Percentiles rank a stretch among this genome's conserved stretches.
Conservation (phyloP, 208 protist genomes). For the Leishmania gerbilli region DNA sequence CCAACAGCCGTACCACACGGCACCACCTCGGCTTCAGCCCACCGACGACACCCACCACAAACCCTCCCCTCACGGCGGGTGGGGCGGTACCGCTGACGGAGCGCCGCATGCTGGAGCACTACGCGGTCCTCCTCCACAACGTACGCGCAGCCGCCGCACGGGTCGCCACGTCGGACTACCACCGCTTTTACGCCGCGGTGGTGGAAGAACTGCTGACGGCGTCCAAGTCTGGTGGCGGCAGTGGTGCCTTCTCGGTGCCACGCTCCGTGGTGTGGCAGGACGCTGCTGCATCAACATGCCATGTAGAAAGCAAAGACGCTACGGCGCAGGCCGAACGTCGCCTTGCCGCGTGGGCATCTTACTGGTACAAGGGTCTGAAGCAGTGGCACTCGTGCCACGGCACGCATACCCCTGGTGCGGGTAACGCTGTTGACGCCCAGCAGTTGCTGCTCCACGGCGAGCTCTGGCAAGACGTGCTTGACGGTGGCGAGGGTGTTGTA, state of each 20-base stretch:
- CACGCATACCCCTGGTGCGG: neutral
- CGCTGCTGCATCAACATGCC: neutral
- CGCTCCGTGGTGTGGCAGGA: conserved; percentile 12
- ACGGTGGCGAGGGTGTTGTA: neutral
- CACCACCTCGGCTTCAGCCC: neutral
- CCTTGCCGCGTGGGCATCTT: conserved; percentile 10
- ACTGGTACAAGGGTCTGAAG: conserved; percentile 4
- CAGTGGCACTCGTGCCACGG: neutral
- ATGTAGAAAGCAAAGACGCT: neutral
- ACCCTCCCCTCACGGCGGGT: neutral
- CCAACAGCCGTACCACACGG: neutral
- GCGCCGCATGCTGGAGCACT: conserved; percentile 18
- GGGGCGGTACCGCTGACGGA: conserved; percentile 8
- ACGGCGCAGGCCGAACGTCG: conserved; percentile 14
- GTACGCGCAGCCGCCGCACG: conserved; percentile 2
- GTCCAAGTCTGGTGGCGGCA: neutral
- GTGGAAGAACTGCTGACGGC: neutral
- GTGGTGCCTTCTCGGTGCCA: neutral
- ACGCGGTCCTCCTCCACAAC: conserved; percentile 24
- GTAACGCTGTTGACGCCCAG: neutral
- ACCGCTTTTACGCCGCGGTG: neutral
- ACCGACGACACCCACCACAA: neutral
- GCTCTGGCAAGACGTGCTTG: neutral
- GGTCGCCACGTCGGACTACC: conserved; percentile 21
- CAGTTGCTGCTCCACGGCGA: neutral